Base-by-base conservation (phyloP, 257 asterid genomes). In the Avicennia marina region DNA sequence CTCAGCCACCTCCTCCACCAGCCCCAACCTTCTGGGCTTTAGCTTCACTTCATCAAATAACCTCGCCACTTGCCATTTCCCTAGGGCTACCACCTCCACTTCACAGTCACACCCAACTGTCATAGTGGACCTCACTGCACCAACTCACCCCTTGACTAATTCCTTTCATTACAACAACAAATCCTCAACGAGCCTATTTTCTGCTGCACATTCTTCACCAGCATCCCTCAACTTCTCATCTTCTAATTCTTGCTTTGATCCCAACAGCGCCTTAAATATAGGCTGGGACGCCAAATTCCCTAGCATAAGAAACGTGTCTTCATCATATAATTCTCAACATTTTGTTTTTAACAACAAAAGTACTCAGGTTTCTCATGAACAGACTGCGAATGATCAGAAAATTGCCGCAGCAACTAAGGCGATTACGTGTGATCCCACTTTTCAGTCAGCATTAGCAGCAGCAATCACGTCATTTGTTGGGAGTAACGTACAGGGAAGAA, bases 51-150 rank as follows among this genome's bases (percentile, higher is more conserved):
- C 71, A 47, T 58, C 67, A 43, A 65, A 61, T 47, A 36, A 9
- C 46, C 58, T 55, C 31, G 21, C 48, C 18, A 36, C 54, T 16
- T 21, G 60, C 34, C 25, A 46, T 38, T 58, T 56, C 24, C 78
- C 81, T 7, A 29, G 57, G 38, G 67, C 70, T 31, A 57, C 75
- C 39, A 67, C 74, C 39, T 51, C 78, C 27, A 59, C 79, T 2
- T 63, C 68, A 16, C 84, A 69, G 43, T 72, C 87, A 38, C 84
- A 81, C 72, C 84, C 87, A 43, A 74, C 84, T 1, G 72, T 81
- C 9, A 38, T 71, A 15, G 76, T 81, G 51, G 84, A 81, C 75
- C 81, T 81, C 44, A 77, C 87, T 6, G 26, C 72, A 51, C 77
- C 71, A 20, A 77, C 40, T 40, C 72, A 44, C 4, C 1, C 4